Evolutionary conservation across 257 asterid genomes (phyloP).

Genomic region (Craterostigma plantagineum): DNA sequence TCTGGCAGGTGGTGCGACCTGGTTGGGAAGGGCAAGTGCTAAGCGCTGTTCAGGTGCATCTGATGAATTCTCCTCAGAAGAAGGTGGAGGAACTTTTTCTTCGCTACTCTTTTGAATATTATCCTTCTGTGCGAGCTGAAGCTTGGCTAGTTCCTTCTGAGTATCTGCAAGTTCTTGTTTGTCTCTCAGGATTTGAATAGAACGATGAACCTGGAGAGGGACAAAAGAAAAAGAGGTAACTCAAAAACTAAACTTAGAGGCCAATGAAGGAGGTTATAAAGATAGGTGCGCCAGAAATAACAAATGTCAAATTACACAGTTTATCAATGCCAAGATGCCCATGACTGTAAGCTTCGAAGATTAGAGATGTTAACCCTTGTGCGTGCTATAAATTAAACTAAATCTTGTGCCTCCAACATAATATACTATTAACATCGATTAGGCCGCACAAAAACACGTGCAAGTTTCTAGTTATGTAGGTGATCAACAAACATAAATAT

Average conservation of each 20-base stretch:
- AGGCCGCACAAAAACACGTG: too few relatives aligned
- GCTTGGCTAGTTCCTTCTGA: slow-evolving; percentile 87
- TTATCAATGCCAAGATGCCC: too few relatives aligned
- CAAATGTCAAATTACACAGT: too few relatives aligned
- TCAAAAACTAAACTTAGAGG: neutral
- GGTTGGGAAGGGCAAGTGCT: slow-evolving; percentile 84
- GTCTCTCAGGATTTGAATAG: slow-evolving; percentile 83
- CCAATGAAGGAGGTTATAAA: neutral
- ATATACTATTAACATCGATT: neutral
- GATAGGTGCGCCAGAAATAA: too few relatives aligned
- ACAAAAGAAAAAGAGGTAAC: neutral
- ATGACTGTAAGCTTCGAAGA: too few relatives aligned
- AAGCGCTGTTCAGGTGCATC: slow-evolving; percentile 50
- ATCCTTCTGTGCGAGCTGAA: slow-evolving; percentile 68
- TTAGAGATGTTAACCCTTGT: too few relatives aligned
- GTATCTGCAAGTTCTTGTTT: slow-evolving; percentile 93
- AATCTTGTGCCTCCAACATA: too few relatives aligned
- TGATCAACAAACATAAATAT: neutral
- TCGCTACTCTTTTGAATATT: slow-evolving; percentile 32
- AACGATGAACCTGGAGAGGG: slow-evolving; percentile 72
- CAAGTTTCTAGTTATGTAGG: too few relatives aligned
- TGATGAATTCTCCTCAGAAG: slow-evolving; percentile 28
- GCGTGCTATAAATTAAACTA: too few relatives aligned
- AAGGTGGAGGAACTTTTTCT: slow-evolving; percentile 32
- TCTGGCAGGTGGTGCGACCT: slow-evolving; percentile 33